A percentile compares a stretch with the other conserved stretches of the same genome.
Evolutionary conservation across 768 basidiomycete species (phyloP).

Genomic region (Leccinellum rugosiceps): DNA sequence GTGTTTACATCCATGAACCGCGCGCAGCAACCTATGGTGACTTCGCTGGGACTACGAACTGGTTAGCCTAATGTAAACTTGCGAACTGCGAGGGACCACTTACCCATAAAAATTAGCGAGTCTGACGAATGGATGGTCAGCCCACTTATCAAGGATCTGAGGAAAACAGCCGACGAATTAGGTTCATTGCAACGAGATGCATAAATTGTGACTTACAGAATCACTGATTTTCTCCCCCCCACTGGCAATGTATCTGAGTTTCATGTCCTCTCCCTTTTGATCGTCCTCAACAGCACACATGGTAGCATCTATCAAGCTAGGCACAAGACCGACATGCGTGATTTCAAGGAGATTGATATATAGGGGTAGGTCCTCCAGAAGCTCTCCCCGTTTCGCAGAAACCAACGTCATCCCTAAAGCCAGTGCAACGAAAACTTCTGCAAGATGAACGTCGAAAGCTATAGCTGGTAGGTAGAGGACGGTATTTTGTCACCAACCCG

Average conservation of each 20-base stretch:
- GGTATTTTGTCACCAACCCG: background rate
- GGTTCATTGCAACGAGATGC: background rate
- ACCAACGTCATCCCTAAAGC: slow-evolving; percentile 44
- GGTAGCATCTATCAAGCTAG: slow-evolving; percentile 51
- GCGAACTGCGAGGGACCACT: background rate
- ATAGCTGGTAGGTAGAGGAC: slow-evolving; percentile 34
- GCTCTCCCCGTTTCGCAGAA: slow-evolving; percentile 37
- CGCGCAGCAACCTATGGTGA: slow-evolving; percentile 50
- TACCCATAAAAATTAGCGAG: slow-evolving; percentile 51
- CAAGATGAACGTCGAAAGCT: slow-evolving; percentile 51
- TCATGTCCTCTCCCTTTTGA: slow-evolving; percentile 30
- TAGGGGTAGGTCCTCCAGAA: slow-evolving; percentile 42
- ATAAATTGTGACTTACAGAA: slow-evolving; percentile 32
- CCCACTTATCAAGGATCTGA: slow-evolving; percentile 46
- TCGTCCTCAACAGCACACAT: slow-evolving; percentile 30
- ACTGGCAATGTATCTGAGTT: slow-evolving; percentile 43
- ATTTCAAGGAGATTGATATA: slow-evolving; percentile 40
- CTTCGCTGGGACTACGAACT: slow-evolving; percentile 44
- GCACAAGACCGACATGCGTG: slow-evolving; percentile 51
- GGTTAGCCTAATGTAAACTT: background rate
- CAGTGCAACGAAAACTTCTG: slow-evolving; percentile 41
- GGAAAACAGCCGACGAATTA: background rate
- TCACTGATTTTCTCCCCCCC: slow-evolving; percentile 55
- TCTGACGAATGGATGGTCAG: slow-evolving; percentile 40
- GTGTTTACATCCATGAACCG: slow-evolving; percentile 40